Base-by-base conservation (phyloP, 2,329 filamentous ascomycete species). In the Paecilomyces sp. region DNA sequence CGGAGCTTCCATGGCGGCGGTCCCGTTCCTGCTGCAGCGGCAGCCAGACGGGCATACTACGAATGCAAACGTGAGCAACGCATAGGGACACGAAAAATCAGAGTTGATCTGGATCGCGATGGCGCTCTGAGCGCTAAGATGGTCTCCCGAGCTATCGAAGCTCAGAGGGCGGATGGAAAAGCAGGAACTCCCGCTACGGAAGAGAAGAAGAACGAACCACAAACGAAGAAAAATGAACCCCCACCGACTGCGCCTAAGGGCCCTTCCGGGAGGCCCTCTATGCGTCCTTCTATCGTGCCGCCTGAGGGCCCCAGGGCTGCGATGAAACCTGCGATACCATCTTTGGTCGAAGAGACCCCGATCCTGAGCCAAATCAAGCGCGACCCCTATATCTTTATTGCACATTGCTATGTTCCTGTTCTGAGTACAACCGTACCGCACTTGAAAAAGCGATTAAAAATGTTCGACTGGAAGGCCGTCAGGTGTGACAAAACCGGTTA, bases 311-410 rank as follows among this genome's bases (percentile, higher is more conserved):
- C 80, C 79, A 62, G 79, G 58, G 72, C 72, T 63, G 57, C 61
- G 55, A 65, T 62, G 55, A 74, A 73, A 51, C 70, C 72, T 3
- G 61, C 67, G 1, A 61, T 69, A 18, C 77, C 83, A 58, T 78
- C 83, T 22, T 69, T 86, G 8, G 78, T 90, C 30, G 90, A 92
- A 71, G 79, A 82, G 34, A 84, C 85, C 56, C 85, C 84, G 2
- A 82, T 96, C 52, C 78, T 89, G 24, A 78, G 83, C 34, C 86
- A 87, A 64, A 85, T 97, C 57, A 86, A 88, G 69, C 84, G 86
- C 57, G 87, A 90, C 61, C 94, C 94, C 0, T 97, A 96, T 71
- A 87, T 97, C 41, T 97, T 96, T 71, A 88, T 99, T 60, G 83
- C 91, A n/a, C 85, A 90, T 65, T 85, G 87, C 61, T 92, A 89